These are phyloP conservation scores for Yarrowia sp. DNA, from an alignment of 805 yeast species.

Conservation along the genomic window DNA sequence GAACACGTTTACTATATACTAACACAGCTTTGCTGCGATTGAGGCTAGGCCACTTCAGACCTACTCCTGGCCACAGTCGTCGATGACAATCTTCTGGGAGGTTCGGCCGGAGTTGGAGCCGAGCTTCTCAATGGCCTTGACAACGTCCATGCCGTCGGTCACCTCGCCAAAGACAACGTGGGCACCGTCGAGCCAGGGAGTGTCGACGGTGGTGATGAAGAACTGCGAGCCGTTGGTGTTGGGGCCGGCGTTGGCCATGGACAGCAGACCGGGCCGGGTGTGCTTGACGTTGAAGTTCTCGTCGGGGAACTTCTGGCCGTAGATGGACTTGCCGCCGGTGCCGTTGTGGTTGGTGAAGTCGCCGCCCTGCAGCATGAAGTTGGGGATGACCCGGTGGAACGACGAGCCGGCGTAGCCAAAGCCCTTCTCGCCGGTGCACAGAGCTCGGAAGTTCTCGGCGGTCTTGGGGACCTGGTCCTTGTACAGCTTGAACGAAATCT, in stretches of 20 bases:
- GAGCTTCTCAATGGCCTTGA: constrained; percentile 80
- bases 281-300: constrained; percentile 79
- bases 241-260: constrained; percentile 99
- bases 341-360: constrained; percentile 88
- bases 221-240: constrained; percentile 98
- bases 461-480: constrained; percentile 91
- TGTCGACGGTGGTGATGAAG: constrained; percentile 88
- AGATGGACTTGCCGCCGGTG: constrained; percentile 88
- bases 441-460: constrained; percentile 93
- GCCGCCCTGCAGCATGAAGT: constrained; percentile 97
- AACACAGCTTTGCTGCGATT: no score
- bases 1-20: no score
- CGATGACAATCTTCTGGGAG: constrained; percentile 67
- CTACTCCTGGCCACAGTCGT: constrained; percentile 60
- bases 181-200: constrained; percentile 91
- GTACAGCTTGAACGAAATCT: constrained; percentile 83
- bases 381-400: constrained; percentile 97
- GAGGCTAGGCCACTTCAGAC: no score
- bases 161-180: constrained; percentile 97
- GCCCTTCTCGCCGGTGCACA: constrained; percentile 94
- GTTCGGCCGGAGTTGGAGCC: constrained; percentile 76
- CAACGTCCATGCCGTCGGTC: constrained; percentile 80
- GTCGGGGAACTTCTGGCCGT: constrained; percentile 76
- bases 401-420: constrained; percentile 83
- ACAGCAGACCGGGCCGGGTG: constrained; percentile 78